Percentiles rank a stretch among this genome's conserved stretches.
Conservation (phyloP, 305 asterid genomes). For the Fraxinus nigra region DNA sequence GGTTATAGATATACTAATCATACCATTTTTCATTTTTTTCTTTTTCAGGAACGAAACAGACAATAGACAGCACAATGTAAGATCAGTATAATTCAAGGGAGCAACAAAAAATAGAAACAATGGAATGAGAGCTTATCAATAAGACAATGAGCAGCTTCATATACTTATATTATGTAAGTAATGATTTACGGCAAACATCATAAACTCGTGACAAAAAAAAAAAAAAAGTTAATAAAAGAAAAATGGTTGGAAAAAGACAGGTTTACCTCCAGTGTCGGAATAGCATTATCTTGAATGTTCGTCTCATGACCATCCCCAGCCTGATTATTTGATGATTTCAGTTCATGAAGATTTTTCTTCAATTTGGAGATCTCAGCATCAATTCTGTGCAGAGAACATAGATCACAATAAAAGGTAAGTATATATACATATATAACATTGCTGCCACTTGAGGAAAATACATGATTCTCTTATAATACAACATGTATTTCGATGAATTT, state of each 20-base stretch:
- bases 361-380: conserved; percentile 70
- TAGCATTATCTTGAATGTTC: conserved; percentile 37
- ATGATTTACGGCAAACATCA: conserved; percentile 7
- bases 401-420: conserved; percentile 16
- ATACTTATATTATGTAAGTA: conserved; percentile 8
- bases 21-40: not conserved
- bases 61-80: not conserved
- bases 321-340: conserved; percentile 39
- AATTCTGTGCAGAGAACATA: conserved; percentile 55
- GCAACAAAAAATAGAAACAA: not conserved
- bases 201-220: not conserved
- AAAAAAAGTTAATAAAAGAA: not conserved
- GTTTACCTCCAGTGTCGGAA: conserved; percentile 64
- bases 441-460: conserved; percentile 17
- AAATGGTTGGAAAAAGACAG: conserved; percentile 18
- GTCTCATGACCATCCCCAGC: conserved; percentile 43
- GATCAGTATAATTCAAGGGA: not conserved
- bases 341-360: conserved; percentile 69
- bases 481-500: not conserved
- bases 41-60: not conserved
- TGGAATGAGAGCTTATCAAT: not conserved
- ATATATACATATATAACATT: not conserved
- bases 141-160: conserved; percentile 11
- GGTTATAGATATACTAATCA: not conserved
- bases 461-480: not conserved